Evolutionary conservation across 768 basidiomycete species (phyloP), one percentile per base, ranked within the genome.

Genomic region (Lentinula sp.): DNA sequence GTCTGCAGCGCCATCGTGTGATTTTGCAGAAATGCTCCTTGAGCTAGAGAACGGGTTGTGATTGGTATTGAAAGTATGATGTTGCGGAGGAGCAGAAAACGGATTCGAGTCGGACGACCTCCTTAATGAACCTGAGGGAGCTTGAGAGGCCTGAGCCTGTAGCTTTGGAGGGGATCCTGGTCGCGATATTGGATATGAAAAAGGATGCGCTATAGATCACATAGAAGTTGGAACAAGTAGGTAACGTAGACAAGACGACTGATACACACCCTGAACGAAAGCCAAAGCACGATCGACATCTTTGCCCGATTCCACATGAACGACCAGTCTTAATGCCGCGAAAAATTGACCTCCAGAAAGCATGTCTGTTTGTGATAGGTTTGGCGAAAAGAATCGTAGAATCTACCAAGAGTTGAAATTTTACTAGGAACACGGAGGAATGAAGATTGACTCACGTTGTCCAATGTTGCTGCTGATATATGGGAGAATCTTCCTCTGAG

Each of bases 331-430:
- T 23, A 91, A 73, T 0, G 81, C 85, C 7, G 89, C 89, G 66
- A 92, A 92, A 69, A 92, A 89, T 65, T 93, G 87, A 15, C 87
- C 86, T 1, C 86, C 85, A 9, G 78, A 77, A 37, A 93, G 74
- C 2, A 74, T 72, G 65, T 89, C 87, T 7, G 75, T 73, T 9
- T 75, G 78, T 0, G 73, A 75, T 52, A 88, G 73, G 59, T 73
- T 76, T 2, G 88, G 85, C 42, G 78, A 76, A 67, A 91, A 91
- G 1, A 87, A 69, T 49, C 76, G 81, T 54, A 93, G 74, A 61
- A 91, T 86, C 89, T 91, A 2, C 28, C 37, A 7, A 60, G 18
- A 40, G 23, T 52, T 45, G n/a, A 35, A 63, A 32, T 59, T 50
- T 7, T 18, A 15, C 56, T 5, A 28, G 13, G 13, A 51, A 28